phyloP scores from a whole-genome alignment of 2,329 filamentous ascomycete species.

The Cladosporium sp. region DNA sequence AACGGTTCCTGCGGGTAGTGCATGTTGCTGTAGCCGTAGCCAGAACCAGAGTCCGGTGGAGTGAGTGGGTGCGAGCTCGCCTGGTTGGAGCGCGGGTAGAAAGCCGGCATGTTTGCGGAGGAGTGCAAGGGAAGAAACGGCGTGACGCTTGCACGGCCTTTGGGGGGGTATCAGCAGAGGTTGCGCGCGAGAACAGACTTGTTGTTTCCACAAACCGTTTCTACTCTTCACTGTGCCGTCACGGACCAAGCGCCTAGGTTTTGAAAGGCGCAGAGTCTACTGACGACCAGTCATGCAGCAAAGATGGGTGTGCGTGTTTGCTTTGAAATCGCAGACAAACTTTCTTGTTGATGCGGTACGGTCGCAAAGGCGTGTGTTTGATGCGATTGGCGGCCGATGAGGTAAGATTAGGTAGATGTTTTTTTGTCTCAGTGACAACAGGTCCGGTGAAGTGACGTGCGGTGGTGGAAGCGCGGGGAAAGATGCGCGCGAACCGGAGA shows the following conservation, averaged over 20 bases:
- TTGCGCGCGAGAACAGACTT: background rate
- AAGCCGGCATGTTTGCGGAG: conserved; percentile 47
- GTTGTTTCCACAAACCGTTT: conserved; percentile 20
- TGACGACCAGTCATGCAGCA: conserved; percentile 21
- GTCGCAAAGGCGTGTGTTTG: background rate
- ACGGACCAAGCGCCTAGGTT: conserved; percentile 22
- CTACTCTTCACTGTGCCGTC: conserved; percentile 22
- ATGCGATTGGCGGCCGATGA: conserved; percentile 11
- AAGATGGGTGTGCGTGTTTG: conserved; percentile 13
- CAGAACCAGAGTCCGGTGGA: conserved; percentile 45
- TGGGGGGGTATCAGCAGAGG: background rate
- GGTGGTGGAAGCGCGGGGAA: background rate
- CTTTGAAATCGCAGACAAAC: conserved; percentile 3
- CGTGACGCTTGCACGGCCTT: conserved; percentile 19
- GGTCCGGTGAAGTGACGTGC: conserved; percentile 9
- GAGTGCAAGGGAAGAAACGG: conserved; percentile 41
- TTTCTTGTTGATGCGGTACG: background rate
- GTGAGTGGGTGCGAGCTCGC: conserved; percentile 42
- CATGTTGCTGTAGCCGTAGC: conserved; percentile 35
- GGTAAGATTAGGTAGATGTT: conserved; percentile 9
- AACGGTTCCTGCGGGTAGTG: conserved; percentile 45
- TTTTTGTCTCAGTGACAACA: conserved; percentile 12
- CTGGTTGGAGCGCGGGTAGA: conserved; percentile 42
- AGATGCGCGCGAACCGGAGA: background rate
- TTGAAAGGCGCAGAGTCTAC: conserved; percentile 20